Conservation (phyloP, 2,329 filamentous ascomycete species). For the Didymella segeticola region DNA sequence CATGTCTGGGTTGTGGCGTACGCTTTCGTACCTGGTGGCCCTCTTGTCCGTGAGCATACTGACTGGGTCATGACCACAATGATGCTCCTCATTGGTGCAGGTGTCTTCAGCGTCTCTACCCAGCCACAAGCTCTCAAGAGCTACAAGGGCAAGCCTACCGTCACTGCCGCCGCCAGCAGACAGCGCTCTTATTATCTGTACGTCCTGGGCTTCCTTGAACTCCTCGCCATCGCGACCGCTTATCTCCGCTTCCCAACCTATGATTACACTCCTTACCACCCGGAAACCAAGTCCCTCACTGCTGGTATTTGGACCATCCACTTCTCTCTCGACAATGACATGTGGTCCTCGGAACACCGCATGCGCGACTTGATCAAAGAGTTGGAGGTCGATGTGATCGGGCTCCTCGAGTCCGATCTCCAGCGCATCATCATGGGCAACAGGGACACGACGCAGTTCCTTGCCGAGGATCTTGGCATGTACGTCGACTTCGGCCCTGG, state of each 20-base stretch:
- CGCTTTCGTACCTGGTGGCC: slow-evolving; percentile 94
- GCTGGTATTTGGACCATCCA: slow-evolving; percentile 99
- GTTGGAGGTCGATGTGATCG: slow-evolving; percentile 95
- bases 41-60: slow-evolving; percentile 88
- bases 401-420: slow-evolving; percentile 89
- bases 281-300: slow-evolving; percentile 84
- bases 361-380: slow-evolving; percentile 92
- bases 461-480: slow-evolving; percentile 97
- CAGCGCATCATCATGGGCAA: slow-evolving; percentile 99
- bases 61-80: slow-evolving; percentile 92
- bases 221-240: slow-evolving; percentile 79
- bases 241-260: slow-evolving; percentile 93
- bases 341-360: slow-evolving; percentile 96
- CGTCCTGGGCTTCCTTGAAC: slow-evolving; percentile 75
- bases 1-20: slow-evolving; percentile 99
- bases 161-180: slow-evolving; percentile 57
- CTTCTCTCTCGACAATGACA: slow-evolving; percentile 96
- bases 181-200: slow-evolving; percentile 73
- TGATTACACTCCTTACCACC: slow-evolving; percentile 89
- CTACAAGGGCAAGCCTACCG: slow-evolving; percentile 54
- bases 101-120: slow-evolving; percentile 73
- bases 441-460: slow-evolving; percentile 91
- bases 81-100: slow-evolving; percentile 84
- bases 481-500: slow-evolving; percentile 97
- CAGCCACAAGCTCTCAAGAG: slow-evolving; percentile 57